These are phyloP conservation scores for Imleria badia DNA, from an alignment of 768 basidiomycete genomes.

Conservation along the genomic window DNA sequence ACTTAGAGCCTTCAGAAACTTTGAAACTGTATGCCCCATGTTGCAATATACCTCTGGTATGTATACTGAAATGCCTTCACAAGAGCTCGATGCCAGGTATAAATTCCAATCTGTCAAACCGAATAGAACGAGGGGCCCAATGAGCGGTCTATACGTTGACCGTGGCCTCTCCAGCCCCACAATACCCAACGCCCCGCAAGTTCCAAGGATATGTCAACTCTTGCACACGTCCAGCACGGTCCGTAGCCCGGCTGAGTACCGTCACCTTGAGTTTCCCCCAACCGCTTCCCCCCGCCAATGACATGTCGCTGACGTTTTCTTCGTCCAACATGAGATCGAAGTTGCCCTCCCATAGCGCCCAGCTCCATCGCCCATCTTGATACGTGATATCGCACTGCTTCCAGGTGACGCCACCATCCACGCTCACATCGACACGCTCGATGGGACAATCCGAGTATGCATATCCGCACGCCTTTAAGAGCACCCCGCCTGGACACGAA, in stretches of 20 bases:
- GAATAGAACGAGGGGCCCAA: no score
- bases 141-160: not conserved
- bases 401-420: conserved; percentile 56
- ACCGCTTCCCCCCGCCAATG: conserved; percentile 7
- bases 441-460: conserved; percentile 53
- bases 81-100: no score
- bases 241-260: conserved; percentile 50
- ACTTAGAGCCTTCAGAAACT: no score
- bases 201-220: conserved; percentile 57
- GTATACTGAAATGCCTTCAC: no score
- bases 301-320: conserved; percentile 17
- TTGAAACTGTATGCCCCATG: no score
- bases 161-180: conserved; percentile 29
- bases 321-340: conserved; percentile 34
- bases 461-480: conserved; percentile 49
- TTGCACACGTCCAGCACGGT: conserved; percentile 50
- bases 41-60: no score
- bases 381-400: conserved; percentile 51
- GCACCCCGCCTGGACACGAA: conserved; percentile 22
- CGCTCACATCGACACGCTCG: conserved; percentile 47
- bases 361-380: conserved; percentile 67
- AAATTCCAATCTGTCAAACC: no score
- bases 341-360: conserved; percentile 66
- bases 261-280: conserved; percentile 16
- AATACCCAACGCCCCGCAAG: conserved; percentile 57